These are phyloP conservation scores for Boletus barrowsii DNA, from an alignment of 768 basidiomycete species.

Conservation along the genomic window DNA sequence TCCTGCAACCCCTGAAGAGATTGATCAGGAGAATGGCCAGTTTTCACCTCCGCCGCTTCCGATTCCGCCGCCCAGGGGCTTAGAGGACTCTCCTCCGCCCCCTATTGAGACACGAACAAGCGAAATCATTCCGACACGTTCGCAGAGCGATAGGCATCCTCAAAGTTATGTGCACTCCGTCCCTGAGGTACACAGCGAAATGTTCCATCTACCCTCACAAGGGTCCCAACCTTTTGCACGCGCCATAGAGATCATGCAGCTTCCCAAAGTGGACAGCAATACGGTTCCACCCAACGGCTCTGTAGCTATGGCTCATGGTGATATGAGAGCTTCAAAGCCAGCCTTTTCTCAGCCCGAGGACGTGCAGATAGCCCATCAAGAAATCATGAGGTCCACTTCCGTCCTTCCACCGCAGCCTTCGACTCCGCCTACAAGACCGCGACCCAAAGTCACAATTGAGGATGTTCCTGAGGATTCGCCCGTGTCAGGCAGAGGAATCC, in stretches of 20 bases:
- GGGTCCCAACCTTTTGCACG: background rate
- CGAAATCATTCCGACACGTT: slow-evolving; percentile 25
- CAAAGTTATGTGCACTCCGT: slow-evolving; percentile 1
- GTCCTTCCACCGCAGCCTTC: slow-evolving; percentile 10
- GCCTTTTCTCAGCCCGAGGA: slow-evolving; percentile 6
- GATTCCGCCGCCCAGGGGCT: slow-evolving; percentile 26
- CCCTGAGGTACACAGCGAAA: slow-evolving; percentile 23
- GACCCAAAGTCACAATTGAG: slow-evolving; percentile 30
- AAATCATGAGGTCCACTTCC: slow-evolving; percentile 6
- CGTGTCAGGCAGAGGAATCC: slow-evolving; percentile 8
- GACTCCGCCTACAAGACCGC: slow-evolving; percentile 6
- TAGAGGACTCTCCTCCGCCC: slow-evolving; percentile 19
- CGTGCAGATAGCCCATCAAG: slow-evolving; percentile 8
- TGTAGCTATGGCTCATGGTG: background rate
- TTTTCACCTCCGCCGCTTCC: slow-evolving; percentile 31
- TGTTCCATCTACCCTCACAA: slow-evolving; percentile 20
- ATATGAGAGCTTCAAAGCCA: slow-evolving; percentile 2
- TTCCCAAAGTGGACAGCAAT: slow-evolving; percentile 5
- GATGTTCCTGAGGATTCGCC: slow-evolving; percentile 26
- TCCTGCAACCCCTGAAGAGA: slow-evolving; percentile 12
- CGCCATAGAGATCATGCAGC: slow-evolving; percentile 5
- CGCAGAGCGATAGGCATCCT: slow-evolving; percentile 5
- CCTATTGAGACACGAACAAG: slow-evolving; percentile 24
- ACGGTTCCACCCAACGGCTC: background rate
- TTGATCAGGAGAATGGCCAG: slow-evolving; percentile 16